Conservation (phyloP, 306 rosid species). For the Quercus ilex region DNA sequence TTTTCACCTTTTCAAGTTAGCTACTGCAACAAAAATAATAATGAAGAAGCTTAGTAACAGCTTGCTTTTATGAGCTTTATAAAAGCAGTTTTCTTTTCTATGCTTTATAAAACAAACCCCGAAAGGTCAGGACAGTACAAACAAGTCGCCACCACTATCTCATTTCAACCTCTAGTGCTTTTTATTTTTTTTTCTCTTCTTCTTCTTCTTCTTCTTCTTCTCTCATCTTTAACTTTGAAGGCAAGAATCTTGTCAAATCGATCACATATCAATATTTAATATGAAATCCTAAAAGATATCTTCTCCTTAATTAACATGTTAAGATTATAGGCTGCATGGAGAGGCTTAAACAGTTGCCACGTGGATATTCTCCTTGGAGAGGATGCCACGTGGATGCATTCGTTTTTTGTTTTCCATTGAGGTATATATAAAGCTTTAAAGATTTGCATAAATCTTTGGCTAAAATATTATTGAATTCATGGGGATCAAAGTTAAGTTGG, state of each 20-base stretch:
- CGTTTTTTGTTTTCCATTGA: neutral
- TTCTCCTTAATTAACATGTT: conserved; percentile 12
- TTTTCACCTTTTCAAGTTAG: neutral
- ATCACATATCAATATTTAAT: conserved; percentile 12
- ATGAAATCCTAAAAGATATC: conserved; percentile 7
- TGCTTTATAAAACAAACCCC: neutral
- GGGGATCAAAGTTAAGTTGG: neutral
- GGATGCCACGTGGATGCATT: conserved; percentile 16
- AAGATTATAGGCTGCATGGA: conserved; percentile 2
- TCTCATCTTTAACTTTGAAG: conserved; percentile 30
- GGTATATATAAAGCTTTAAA: conserved; percentile 16
- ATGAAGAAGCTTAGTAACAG: neutral
- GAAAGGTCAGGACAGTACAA: neutral
- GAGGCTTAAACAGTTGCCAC: conserved; percentile 21
- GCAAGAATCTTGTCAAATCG: conserved; percentile 34
- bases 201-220: neutral
- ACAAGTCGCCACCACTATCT: neutral
- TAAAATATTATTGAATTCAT: neutral
- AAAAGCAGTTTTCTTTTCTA: neutral
- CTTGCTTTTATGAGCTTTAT: neutral
- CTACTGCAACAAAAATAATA: neutral
- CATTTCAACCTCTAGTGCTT: neutral
- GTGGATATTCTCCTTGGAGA: conserved; percentile 13
- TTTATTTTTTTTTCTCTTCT: neutral
- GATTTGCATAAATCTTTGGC: conserved; percentile 13